phyloP scores from a whole-genome alignment of 2,329 filamentous ascomycete genomes.

The Thermoascus crustaceus region DNA sequence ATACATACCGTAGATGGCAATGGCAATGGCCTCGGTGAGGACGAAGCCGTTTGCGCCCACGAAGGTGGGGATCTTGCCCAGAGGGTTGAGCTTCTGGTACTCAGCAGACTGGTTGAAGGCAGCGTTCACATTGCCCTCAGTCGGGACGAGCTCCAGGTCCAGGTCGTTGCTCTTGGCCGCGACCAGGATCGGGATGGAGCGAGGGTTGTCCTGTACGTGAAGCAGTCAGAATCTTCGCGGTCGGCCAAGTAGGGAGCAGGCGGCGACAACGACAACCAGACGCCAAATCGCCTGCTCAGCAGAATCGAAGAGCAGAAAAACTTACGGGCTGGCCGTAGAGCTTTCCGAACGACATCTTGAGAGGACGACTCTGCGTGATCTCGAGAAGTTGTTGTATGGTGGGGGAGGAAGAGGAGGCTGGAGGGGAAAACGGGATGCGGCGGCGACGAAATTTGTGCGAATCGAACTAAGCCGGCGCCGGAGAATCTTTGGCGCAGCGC shows the following conservation, averaged over 20 bases:
- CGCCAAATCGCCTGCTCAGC: too few species aligned
- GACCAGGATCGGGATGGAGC: conserved; percentile 78
- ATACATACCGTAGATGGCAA: conserved; percentile 92
- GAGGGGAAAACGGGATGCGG: conserved; percentile 7
- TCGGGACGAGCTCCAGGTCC: conserved; percentile 76
- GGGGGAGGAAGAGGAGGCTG: conserved; percentile 13
- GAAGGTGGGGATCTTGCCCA: conserved; percentile 89
- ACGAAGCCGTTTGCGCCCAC: conserved; percentile 84
- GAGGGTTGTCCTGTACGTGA: conserved; percentile 66
- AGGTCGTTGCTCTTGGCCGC: conserved; percentile 97
- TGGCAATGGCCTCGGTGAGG: conserved; percentile 84
- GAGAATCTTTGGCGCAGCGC: conserved; percentile 15
- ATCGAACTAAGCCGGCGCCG: conserved; percentile 12
- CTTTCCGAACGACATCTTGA: conserved; percentile 93
- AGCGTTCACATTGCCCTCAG: conserved; percentile 42
- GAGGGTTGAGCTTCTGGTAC: conserved; percentile 76
- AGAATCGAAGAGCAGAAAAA: conserved; percentile 13
- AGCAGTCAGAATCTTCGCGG: conserved; percentile 21
- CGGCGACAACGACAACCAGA: too few species aligned
- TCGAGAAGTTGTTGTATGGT: conserved; percentile 12
- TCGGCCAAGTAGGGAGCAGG: conserved; percentile 7
- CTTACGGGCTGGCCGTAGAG: conserved; percentile 80
- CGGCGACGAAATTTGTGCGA: conserved; percentile 18
- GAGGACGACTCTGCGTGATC: conserved; percentile 10
- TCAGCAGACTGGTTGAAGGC: conserved; percentile 59